Evolutionary conservation across 2,329 filamentous ascomycete species (phyloP), one percentile per base, ranked within the genome.

Genomic region (Penicillium sp.): DNA sequence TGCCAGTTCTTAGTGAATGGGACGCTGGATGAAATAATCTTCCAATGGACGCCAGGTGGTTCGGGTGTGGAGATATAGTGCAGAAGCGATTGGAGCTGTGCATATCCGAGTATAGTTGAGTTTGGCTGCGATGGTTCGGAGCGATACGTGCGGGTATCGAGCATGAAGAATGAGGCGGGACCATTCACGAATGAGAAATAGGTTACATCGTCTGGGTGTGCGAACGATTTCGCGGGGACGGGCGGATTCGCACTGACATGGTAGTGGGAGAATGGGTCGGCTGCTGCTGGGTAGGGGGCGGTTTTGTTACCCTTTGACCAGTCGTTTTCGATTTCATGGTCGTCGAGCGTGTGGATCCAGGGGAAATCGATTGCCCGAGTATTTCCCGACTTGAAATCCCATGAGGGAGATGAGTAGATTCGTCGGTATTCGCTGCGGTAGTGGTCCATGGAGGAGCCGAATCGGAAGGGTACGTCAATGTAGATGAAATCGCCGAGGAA

Each of bases 1-100:
- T 86, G 88, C 93, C 94, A 99, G 73, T 99, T 99, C 77, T 96
- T 96, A 6, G 94, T 97, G 71, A 99, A 96, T 0, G 94, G 94
- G 5, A 97, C 89, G 18, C 89, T 92, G 37, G 89, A 92, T 18
- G 92, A 87, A 49, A 99, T 80, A 65, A 99, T 86, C 77, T 97
- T 97, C 93, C 94, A 99, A 67, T 88, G 87, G 0, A 97, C 87
- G 1, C 91, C 90, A 27, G 79, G 77, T 0, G 89, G 88, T 59
- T 91, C 89, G 0, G 89, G 86, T 1, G 83, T 85, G 11, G 79
- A 78, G 20, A 99, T 81, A 82, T 89, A 99, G 4, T 81, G 80
- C 5, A 97, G 78, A 2, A 99, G 82, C 62, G 96, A 92, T 5
- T 82, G 79, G 0, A 96, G 83, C 71, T 99, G 94, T 2, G 86